phyloP scores from a whole-genome alignment of 116 monocot genomes.

The Dioscorea cayenensis region DNA sequence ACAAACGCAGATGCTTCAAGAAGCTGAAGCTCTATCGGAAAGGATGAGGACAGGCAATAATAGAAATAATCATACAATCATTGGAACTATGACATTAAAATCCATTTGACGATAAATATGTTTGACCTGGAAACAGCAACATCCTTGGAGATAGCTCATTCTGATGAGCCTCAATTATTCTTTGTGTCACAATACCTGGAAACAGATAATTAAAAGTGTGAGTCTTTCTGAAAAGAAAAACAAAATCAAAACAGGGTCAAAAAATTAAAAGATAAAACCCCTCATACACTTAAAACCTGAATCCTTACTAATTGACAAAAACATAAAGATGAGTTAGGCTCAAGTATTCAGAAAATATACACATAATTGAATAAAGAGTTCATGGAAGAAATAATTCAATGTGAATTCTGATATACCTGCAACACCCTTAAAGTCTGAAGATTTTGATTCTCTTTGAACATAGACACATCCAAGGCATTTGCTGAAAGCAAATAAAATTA shows the following conservation, averaged over 20 bases:
- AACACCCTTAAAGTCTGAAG: conserved; percentile 80
- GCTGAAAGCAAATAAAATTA: conserved; percentile 26
- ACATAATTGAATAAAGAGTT: not conserved
- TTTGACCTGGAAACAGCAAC: conserved; percentile 84
- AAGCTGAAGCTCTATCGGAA: not conserved
- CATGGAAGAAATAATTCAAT: not conserved
- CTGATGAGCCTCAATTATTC: conserved; percentile 61
- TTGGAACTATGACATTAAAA: too few relatives aligned
- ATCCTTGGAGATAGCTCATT: conserved; percentile 58
- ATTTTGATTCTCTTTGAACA: conserved; percentile 93
- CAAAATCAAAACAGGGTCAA: not conserved
- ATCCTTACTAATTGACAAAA: too few relatives aligned
- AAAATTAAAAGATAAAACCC: too few relatives aligned
- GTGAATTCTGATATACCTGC: conserved; percentile 38
- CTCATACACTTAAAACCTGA: too few relatives aligned
- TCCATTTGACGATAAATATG: not conserved
- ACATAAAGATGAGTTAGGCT: too few relatives aligned
- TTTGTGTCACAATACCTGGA: conserved; percentile 71
- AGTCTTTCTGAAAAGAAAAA: too few relatives aligned
- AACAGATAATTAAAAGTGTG: not conserved
- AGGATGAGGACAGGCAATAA: too few relatives aligned
- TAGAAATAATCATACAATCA: too few relatives aligned
- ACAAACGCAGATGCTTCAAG: not conserved
- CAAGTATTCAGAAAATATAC: not conserved
- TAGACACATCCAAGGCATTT: conserved; percentile 95